Percentiles rank a stretch among this genome's conserved stretches.
Evolutionary conservation across 495 filamentous ascomycete genomes (phyloP).

Genomic region (Talaromyces liani): DNA sequence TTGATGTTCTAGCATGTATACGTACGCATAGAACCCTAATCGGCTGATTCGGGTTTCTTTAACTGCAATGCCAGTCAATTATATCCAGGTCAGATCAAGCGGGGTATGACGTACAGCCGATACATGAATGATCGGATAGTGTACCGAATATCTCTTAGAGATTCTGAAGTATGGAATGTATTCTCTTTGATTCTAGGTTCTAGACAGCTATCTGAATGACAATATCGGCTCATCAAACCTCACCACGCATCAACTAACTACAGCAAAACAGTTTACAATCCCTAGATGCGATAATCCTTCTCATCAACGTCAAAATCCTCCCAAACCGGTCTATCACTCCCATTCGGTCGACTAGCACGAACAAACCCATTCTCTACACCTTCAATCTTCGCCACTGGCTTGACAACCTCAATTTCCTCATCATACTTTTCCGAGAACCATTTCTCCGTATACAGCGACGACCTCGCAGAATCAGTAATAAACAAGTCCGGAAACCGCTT

Average conservation of each 20-base stretch:
- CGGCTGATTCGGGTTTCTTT: background rate
- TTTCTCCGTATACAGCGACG: conserved; percentile 26
- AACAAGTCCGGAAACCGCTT: conserved; percentile 35
- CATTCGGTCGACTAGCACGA: conserved; percentile 36
- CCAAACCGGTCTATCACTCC: conserved; percentile 28
- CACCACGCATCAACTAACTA: background rate
- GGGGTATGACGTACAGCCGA: background rate
- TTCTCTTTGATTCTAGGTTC: background rate
- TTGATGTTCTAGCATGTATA: too few species aligned
- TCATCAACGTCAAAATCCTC: conserved; percentile 19
- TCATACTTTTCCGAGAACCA: conserved; percentile 34
- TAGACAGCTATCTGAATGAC: background rate
- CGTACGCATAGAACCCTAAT: too few species aligned
- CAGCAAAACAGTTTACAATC: background rate
- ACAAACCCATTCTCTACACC: conserved; percentile 35
- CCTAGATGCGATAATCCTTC: background rate
- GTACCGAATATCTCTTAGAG: background rate
- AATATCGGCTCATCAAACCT: background rate
- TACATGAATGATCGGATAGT: background rate
- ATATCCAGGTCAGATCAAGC: background rate
- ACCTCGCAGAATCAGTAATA: conserved; percentile 9
- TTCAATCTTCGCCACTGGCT: conserved; percentile 27
- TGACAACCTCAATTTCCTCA: conserved; percentile 34
- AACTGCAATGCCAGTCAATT: background rate
- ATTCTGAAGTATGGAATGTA: background rate